These are phyloP conservation scores for Zasmidium cellare DNA, from an alignment of 2,329 filamentous ascomycete species.

Conservation along the genomic window DNA sequence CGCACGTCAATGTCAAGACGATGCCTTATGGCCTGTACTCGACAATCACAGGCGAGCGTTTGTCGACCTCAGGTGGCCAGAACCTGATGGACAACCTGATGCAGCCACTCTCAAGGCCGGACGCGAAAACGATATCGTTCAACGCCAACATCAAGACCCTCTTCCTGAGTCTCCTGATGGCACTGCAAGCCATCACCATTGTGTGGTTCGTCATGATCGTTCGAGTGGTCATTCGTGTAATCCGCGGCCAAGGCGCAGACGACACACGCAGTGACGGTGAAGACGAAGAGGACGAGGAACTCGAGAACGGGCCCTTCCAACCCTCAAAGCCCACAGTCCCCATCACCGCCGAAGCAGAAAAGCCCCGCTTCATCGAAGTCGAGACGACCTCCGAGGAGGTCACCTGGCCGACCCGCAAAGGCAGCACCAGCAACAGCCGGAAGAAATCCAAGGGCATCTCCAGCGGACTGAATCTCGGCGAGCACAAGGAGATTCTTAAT, in stretches of 20 bases:
- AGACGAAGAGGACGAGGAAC: slow-evolving; percentile 61
- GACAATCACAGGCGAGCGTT: slow-evolving; percentile 53
- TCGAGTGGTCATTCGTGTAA: slow-evolving; percentile 75
- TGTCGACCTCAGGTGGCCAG: slow-evolving; percentile 52
- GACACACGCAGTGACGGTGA: slow-evolving; percentile 88
- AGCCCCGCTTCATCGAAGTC: slow-evolving; percentile 55
- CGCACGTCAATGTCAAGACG: slow-evolving; percentile 57
- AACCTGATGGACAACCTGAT: slow-evolving; percentile 60
- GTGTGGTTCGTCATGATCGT: slow-evolving; percentile 91
- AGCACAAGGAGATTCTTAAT: slow-evolving; percentile 77
- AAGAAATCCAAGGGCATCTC: slow-evolving; percentile 59
- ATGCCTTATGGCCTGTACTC: slow-evolving; percentile 72
- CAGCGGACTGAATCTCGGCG: slow-evolving; percentile 55
- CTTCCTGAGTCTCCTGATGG: slow-evolving; percentile 75
- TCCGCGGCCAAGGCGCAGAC: slow-evolving; percentile 75
- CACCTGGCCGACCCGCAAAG: slow-evolving; percentile 24
- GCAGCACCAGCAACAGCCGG: slow-evolving; percentile 31
- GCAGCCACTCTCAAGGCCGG: slow-evolving; percentile 70
- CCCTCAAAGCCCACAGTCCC: slow-evolving; percentile 17
- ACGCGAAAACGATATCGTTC: slow-evolving; percentile 73
- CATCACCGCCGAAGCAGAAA: slow-evolving; percentile 20
- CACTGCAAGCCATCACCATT: slow-evolving; percentile 76
- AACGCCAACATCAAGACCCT: slow-evolving; percentile 70
- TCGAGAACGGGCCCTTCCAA: slow-evolving; percentile 26
- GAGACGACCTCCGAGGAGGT: slow-evolving; percentile 73